Conservation (phyloP, 2,329 filamentous ascomycete species). For the Trichoderma sp. region DNA sequence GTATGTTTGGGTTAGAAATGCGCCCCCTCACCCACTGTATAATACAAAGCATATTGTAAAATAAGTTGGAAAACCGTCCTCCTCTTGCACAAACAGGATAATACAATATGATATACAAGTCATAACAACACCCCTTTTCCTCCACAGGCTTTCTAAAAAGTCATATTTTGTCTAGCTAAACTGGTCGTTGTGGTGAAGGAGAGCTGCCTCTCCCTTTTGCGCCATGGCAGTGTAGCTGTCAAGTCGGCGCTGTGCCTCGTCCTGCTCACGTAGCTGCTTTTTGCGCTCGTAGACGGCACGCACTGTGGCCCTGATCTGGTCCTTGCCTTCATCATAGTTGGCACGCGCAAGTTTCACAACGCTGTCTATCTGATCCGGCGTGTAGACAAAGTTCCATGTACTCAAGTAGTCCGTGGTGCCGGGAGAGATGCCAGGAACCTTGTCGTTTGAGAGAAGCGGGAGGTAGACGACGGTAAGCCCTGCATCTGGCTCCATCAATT, state of each 20-base stretch:
- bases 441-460: conserved; percentile 81
- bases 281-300: conserved; percentile 92
- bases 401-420: conserved; percentile 81
- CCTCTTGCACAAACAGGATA: not conserved
- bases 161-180: conserved; percentile 48
- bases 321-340: conserved; percentile 82
- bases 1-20: conserved; percentile 20
- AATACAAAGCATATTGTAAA: conserved; percentile 42
- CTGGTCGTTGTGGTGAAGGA: conserved; percentile 64
- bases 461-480: conserved; percentile 91
- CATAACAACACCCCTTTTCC: not conserved
- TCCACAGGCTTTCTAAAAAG: not conserved
- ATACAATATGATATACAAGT: conserved; percentile 7
- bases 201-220: conserved; percentile 53
- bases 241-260: conserved; percentile 43
- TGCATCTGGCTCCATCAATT: conserved; percentile 70
- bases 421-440: conserved; percentile 80
- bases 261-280: conserved; percentile 65
- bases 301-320: conserved; percentile 76
- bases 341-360: conserved; percentile 80
- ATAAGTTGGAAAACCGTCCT: conserved; percentile 29
- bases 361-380: conserved; percentile 81
- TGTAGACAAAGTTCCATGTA: conserved; percentile 99
- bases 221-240: conserved; percentile 50
- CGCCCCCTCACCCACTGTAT: conserved; percentile 33